These are phyloP conservation scores for Abrus pulchellus DNA, from an alignment of 306 rosid genomes.

Conservation along the genomic window DNA sequence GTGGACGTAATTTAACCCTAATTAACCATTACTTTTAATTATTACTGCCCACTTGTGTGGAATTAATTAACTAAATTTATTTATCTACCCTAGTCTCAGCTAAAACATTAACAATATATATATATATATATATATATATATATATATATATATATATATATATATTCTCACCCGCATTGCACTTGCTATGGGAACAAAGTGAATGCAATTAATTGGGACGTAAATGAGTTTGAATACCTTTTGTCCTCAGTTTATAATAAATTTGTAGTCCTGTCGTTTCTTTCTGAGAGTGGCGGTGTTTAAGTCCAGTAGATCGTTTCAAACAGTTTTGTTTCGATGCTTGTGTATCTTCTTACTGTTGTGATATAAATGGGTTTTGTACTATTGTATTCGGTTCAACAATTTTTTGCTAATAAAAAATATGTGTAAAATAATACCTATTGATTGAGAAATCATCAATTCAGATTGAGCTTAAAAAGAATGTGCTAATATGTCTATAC, in stretches of 20 bases:
- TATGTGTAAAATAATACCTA: background rate
- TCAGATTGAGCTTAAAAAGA: too few species aligned
- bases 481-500: too few species aligned
- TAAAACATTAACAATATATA: background rate
- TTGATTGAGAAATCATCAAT: too few species aligned
- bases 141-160: background rate
- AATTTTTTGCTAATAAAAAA: too few species aligned
- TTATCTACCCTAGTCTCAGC: background rate
- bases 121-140: background rate
- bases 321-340: too few species aligned
- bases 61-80: conserved; percentile 2
- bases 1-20: background rate
- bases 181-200: background rate
- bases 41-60: background rate
- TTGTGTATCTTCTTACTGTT: background rate
- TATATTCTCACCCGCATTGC: background rate
- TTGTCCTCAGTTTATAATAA: background rate
- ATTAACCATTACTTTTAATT: background rate
- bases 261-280: background rate
- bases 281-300: background rate
- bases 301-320: too few species aligned
- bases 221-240: background rate
- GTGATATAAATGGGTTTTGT: background rate
- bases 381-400: background rate
- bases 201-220: background rate